These are phyloP conservation scores for Nakazawaea holstii DNA, from an alignment of 805 yeast genomes.

Conservation along the genomic window DNA sequence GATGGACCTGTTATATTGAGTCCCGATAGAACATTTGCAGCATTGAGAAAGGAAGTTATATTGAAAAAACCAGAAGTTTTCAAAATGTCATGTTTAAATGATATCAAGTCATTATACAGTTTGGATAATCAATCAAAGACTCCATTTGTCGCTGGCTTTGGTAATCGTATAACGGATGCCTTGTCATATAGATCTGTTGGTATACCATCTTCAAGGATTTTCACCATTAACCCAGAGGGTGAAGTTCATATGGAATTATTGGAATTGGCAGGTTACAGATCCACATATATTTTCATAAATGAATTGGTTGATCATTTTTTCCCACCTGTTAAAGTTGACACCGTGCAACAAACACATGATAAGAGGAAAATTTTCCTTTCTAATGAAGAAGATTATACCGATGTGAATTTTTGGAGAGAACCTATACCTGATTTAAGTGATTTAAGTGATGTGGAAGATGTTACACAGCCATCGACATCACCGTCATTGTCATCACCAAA, in stretches of 20 bases:
- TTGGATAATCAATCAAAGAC: slow-evolving; percentile 31
- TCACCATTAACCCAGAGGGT: slow-evolving; percentile 93
- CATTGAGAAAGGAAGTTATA: slow-evolving; percentile 85
- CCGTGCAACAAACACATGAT: slow-evolving; percentile 8
- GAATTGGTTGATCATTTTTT: slow-evolving; percentile 96
- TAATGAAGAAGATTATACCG: slow-evolving; percentile 65
- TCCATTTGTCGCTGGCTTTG: slow-evolving; percentile 97
- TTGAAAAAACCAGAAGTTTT: slow-evolving; percentile 96
- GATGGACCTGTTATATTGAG: slow-evolving; percentile 90
- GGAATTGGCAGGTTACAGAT: slow-evolving; percentile 88
- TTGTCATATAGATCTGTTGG: slow-evolving; percentile 90
- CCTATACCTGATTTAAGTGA: slow-evolving; percentile 64
- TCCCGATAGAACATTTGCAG: slow-evolving; percentile 96
- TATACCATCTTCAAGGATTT: slow-evolving; percentile 88
- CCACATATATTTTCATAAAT: slow-evolving; percentile 83
- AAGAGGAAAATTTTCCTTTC: slow-evolving; percentile 15
- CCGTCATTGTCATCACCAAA: slow-evolving; percentile 10
- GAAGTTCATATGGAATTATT: slow-evolving; percentile 96
- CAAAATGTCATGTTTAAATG: slow-evolving; percentile 94
- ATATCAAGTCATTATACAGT: slow-evolving; percentile 68
- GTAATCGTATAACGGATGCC: slow-evolving; percentile 95
- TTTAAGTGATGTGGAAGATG: slow-evolving; percentile 45
- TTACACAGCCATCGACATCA: slow-evolving; percentile 7
- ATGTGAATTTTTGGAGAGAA: slow-evolving; percentile 89
- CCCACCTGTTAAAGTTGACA: slow-evolving; percentile 61